These are phyloP conservation scores for Hypoxylon sp. DNA, from an alignment of 2,329 filamentous ascomycete genomes.

Conservation along the genomic window DNA sequence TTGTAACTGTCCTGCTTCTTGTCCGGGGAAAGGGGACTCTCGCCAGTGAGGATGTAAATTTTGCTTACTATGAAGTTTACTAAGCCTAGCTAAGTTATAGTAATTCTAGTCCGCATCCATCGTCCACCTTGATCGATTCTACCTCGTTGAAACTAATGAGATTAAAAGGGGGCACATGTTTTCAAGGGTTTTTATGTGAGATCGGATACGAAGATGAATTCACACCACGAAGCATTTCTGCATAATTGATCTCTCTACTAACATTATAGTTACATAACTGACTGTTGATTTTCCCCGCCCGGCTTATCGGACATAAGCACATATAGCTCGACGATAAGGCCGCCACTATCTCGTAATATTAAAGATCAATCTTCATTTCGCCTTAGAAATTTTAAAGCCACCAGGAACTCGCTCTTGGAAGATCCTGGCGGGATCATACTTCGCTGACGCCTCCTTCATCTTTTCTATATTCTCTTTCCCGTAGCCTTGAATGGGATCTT, in stretches of 20 bases:
- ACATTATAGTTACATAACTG: too few relatives aligned
- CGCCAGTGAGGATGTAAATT: background rate
- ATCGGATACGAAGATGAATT: background rate
- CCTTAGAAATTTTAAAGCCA: conserved; percentile 44
- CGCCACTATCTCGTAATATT: background rate
- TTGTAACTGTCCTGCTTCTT: background rate
- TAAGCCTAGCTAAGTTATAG: background rate
- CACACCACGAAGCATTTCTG: background rate
- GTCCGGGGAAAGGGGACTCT: background rate
- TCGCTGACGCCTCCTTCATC: conserved; percentile 53
- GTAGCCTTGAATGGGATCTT: conserved; percentile 50
- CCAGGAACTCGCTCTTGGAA: conserved; percentile 46
- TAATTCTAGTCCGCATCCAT: background rate
- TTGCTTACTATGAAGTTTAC: conserved; percentile 4
- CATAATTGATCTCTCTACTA: background rate
- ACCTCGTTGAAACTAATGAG: background rate
- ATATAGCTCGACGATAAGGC: too few relatives aligned
- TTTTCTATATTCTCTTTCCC: conserved; percentile 49
- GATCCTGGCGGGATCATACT: conserved; percentile 52
- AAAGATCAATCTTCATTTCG: conserved; percentile 5
- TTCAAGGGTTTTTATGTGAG: background rate
- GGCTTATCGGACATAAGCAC: too few relatives aligned
- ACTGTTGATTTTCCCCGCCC: too few relatives aligned
- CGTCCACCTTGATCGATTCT: background rate
- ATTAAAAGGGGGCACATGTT: background rate